A percentile compares a stretch with the other conserved stretches of the same genome.
Conservation (phyloP, 345 rosid species). For the Salix caprea region DNA sequence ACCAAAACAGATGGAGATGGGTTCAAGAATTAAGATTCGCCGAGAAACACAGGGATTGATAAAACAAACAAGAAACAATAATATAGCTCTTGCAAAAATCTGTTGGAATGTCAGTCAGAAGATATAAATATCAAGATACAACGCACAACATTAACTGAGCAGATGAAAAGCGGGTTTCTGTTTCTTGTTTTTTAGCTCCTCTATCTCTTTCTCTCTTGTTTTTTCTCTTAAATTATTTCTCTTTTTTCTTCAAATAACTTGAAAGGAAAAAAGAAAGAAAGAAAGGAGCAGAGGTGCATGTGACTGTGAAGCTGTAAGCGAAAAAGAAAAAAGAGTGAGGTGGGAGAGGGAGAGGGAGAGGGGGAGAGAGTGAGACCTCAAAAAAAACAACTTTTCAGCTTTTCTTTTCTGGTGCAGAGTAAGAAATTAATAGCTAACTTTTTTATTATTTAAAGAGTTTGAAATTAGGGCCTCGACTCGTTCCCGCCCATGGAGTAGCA, state of each 20-base stretch:
- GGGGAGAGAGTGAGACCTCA: neutral
- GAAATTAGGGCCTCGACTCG: slow-evolving; percentile 11
- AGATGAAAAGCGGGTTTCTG: slow-evolving; percentile 30
- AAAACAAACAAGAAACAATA: neutral
- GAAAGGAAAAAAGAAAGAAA: neutral
- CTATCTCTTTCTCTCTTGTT: neutral
- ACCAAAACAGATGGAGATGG: slow-evolving; percentile 6
- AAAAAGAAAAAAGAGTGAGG: neutral
- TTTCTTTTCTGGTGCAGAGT: slow-evolving; percentile 1
- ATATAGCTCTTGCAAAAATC: slow-evolving; percentile 18
- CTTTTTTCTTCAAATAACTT: neutral
- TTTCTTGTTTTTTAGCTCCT: slow-evolving; percentile 22
- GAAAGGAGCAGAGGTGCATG: slow-evolving; percentile 4
- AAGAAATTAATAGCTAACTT: neutral
- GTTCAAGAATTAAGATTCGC: slow-evolving; percentile 27
- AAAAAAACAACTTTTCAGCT: slow-evolving; percentile 30
- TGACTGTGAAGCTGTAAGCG: slow-evolving; percentile 22
- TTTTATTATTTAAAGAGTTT: slow-evolving; percentile 12
- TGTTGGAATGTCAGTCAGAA: slow-evolving; percentile 35
- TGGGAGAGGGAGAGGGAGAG: neutral
- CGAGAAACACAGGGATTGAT: neutral
- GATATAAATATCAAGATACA: slow-evolving; percentile 3
- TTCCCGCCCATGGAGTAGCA: slow-evolving; percentile 33
- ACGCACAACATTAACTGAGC: neutral
- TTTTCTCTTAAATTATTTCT: neutral